Evolutionary conservation across 1,284 basidiomycete genomes (phyloP), one percentile per base, ranked within the genome.

Genomic region (Malassezia yamatoensis): DNA sequence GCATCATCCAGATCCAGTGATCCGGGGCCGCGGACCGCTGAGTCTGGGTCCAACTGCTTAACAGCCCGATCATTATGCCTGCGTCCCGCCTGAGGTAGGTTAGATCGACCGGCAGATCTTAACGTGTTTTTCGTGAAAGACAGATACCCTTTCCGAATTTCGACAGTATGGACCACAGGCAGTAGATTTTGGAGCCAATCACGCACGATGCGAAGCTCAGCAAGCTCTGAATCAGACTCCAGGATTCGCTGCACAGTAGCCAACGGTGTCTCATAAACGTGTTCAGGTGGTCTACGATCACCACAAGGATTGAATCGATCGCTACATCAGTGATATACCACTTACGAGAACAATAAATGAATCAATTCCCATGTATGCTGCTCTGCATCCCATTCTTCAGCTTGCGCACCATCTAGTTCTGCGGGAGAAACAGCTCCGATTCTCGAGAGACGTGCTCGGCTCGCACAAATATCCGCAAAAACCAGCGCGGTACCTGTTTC

Each of bases 121-220:
- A 73, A 54, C 9, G 61, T 57, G 36, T 70, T 72, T 57, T 70
- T 71, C 37, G 68, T 74, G 49, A 72, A 73, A 10, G 69, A 64
- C 34, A 65, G 59, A 45, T 74, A 74, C 32, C 72, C 72, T 39
- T 74, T 73, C 50, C 72, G 65, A 8, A 72, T 67, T 42, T 74
- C 72, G 18, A 72, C 65, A 15, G 65, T 52, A 41, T 70, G 66
- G 21, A 50, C 57, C 5, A 65, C 62, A 5, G 60, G 62, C 1
- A 68, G 60, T 15, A 64, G 58, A n/a, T 67, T 65, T 49, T 67
- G 65, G 16, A 74, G 61, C 70, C 70, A 74, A 39, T 72, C 67
- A 46, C 70, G 66, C 11, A 73, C 62, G 50, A 72, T 67, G 40
- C 65, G 62, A 34, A 74, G 65, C 58, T 74, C 72, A 49, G 60